phyloP scores from a whole-genome alignment of 2,329 filamentous ascomycete genomes.

The Dothiorella sarmentorum region DNA sequence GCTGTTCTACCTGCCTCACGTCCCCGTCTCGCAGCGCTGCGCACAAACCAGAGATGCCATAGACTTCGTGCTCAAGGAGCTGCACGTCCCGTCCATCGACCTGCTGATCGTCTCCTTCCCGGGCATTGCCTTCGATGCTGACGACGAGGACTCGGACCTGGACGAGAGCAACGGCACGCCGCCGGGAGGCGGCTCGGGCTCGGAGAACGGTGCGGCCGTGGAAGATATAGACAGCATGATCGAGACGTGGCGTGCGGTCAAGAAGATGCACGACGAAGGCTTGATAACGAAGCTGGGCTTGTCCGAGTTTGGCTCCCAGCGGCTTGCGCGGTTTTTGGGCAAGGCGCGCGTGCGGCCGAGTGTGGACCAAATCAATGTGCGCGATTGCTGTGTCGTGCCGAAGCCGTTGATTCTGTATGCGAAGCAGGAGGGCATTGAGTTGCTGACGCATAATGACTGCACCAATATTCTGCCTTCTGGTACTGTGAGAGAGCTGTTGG shows the following conservation, averaged over 20 bases:
- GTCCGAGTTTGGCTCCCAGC: constrained; percentile 84
- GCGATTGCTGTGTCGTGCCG: constrained; percentile 93
- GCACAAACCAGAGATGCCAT: constrained; percentile 75
- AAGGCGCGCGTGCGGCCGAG: constrained; percentile 68
- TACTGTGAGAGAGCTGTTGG: constrained; percentile 78
- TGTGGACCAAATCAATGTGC: constrained; percentile 94
- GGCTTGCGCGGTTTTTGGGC: constrained; percentile 72
- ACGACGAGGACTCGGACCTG: constrained; percentile 75
- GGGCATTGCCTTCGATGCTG: constrained; percentile 87
- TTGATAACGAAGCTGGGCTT: constrained; percentile 75
- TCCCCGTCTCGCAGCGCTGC: constrained; percentile 61
- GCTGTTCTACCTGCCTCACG: constrained; percentile 81
- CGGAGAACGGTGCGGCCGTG: constrained; percentile 36
- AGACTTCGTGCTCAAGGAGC: constrained; percentile 72
- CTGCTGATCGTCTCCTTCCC: constrained; percentile 92
- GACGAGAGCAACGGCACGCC: constrained; percentile 21
- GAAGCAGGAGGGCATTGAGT: constrained; percentile 76
- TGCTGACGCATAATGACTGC: constrained; percentile 91
- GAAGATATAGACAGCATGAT: constrained; percentile 61
- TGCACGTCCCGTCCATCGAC: constrained; percentile 73
- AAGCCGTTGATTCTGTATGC: constrained; percentile 80
- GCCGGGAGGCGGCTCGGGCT: constrained; percentile 14
- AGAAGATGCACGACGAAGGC: constrained; percentile 68
- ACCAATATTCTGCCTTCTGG: constrained; percentile 85
- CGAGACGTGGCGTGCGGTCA: constrained; percentile 66